Evolutionary conservation across 2,329 filamentous ascomycete species (phyloP), one percentile per base, ranked within the genome.

Genomic region (Microsporum canis): DNA sequence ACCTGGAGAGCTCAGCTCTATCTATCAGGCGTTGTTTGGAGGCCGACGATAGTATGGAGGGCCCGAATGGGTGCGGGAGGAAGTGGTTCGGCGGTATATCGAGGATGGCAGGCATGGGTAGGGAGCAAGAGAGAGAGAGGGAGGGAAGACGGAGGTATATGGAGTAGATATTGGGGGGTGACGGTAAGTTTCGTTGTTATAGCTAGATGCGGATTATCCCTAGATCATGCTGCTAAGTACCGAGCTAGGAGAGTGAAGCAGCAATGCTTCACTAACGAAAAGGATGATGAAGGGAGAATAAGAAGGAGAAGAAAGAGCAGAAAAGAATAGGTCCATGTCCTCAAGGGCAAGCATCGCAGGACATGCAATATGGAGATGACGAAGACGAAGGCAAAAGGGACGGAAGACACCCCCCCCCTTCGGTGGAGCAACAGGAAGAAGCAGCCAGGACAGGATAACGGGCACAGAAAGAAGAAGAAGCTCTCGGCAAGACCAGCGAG

Each of bases 21-120:
- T 66, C 2, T 68, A 64, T 5, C 63, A 58, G 10, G 66, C 62
- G 51, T 70, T 33, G 51, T 85, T 64, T 76, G 81, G 65, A 87
- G 87, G 77, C 78, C 34, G 38, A 39, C 5, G 53, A 58, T 10
- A 29, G 12, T 31, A 5, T 6, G 17, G 17, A 57, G 4, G 51
- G 31, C 51, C 51, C 27, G 33, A 55, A 55, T 34, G 47, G 38
- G 27, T 31, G 49, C n/a, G 33, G 53, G 58, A 60, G 49, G 58
- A 60, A 53, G 55, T 34, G 51, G 41, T 57, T 31, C 31, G 49
- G 31, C 31, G 53, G 51, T 34, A 61, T 53, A 29, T 61, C 36
- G 57, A 55, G 47, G 41, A 59, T 29, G 47, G 34, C 34, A 62
- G 60, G 57, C 60, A 62, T 61, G 51, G 31, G 31, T 33, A 23